Percentiles rank a stretch among this genome's conserved stretches.
Conservation (phyloP, 441 rosid species). For the Lepidium campestre region DNA sequence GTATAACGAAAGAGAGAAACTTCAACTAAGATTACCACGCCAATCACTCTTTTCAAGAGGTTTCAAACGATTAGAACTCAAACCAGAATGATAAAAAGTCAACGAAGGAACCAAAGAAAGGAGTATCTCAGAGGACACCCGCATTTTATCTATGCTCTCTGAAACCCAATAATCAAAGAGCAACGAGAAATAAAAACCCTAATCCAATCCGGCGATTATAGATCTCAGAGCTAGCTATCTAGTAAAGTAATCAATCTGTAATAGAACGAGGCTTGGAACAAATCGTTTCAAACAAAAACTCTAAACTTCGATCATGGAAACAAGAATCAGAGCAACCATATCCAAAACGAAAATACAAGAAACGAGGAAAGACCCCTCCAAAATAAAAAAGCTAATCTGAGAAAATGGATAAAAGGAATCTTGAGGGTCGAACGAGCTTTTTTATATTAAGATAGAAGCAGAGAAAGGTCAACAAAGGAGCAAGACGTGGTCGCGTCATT, state of each 20-base stretch:
- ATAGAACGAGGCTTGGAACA: not conserved
- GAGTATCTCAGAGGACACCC: conserved; percentile 44
- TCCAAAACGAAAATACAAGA: not conserved
- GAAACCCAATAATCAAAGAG: conserved; percentile 43
- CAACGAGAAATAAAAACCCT: not conserved
- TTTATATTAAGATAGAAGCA: not conserved
- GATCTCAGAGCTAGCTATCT: not conserved
- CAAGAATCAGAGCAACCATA: not conserved
- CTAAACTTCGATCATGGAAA: conserved; percentile 9
- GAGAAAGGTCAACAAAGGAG: conserved; percentile 25
- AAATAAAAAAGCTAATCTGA: not conserved
- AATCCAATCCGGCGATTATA: conserved; percentile 11
- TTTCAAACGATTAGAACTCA: conserved; percentile 73
- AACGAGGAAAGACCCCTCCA: too few species aligned
- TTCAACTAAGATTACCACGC: conserved; percentile 93
- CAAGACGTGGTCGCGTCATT: conserved; percentile 17
- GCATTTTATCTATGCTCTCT: conserved; percentile 74
- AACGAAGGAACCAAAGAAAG: conserved; percentile 46
- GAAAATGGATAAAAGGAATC: not conserved
- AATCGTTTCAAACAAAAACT: not conserved
- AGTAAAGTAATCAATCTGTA: not conserved
- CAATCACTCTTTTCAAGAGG: conserved; percentile 80
- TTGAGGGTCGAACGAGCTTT: not conserved
- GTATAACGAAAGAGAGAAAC: not conserved
- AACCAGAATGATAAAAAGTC: conserved; percentile 47